Evolutionary conservation across 306 rosid species (phyloP).

Genomic region (Alnus glutinosa): DNA sequence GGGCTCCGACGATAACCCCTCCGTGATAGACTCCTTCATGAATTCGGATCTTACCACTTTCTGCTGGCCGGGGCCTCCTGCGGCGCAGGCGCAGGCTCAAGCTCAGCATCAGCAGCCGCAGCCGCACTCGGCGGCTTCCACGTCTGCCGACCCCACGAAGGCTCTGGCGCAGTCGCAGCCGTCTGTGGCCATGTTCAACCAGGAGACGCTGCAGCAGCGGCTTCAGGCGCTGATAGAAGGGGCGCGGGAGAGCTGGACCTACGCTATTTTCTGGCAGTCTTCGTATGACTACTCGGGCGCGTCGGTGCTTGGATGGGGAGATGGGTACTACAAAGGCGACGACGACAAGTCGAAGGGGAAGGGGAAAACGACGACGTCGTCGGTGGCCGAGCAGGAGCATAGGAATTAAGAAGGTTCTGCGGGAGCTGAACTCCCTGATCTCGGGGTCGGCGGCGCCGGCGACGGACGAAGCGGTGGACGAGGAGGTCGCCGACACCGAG

Average conservation of each 20-base stretch:
- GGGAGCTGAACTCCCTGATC: constrained; percentile 80
- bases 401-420: constrained; percentile 76
- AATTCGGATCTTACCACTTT: constrained; percentile 72
- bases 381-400: constrained; percentile 72
- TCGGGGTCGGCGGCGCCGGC: constrained; percentile 54
- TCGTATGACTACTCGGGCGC: constrained; percentile 59
- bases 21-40: constrained; percentile 88
- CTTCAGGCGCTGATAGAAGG: constrained; percentile 84
- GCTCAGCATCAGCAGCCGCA: constrained; percentile 22
- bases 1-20: constrained; percentile 74
- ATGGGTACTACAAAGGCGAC: constrained; percentile 90
- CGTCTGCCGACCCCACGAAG: constrained; percentile 40
- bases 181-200: constrained; percentile 49
- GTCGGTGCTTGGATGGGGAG: constrained; percentile 88
- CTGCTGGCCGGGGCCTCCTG: constrained; percentile 51
- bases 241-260: constrained; percentile 74
- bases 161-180: constrained; percentile 29
- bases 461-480: constrained; percentile 64
- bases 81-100: constrained; percentile 27
- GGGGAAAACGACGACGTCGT: constrained; percentile 23
- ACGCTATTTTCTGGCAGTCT: constrained; percentile 96
- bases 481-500: constrained; percentile 90
- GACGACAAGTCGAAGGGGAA: constrained; percentile 55
- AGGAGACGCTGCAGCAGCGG: constrained; percentile 85
- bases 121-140: constrained; percentile 56